A percentile compares a stretch with the other conserved stretches of the same genome.
Conservation (phyloP, 139 green algal species). For the Eudorina sp. region DNA sequence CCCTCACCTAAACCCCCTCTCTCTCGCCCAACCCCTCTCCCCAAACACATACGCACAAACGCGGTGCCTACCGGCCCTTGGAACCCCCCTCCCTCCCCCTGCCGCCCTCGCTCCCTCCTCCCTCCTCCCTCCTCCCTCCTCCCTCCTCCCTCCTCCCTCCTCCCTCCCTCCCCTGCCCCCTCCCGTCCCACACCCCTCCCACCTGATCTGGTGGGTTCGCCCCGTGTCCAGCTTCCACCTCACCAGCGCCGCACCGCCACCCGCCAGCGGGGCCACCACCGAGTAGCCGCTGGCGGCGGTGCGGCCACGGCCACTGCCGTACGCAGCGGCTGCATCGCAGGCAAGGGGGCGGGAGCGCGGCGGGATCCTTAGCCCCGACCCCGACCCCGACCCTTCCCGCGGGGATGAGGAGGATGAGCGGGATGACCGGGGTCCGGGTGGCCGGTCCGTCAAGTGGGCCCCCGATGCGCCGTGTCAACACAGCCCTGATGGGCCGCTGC, state of each 20-base stretch:
- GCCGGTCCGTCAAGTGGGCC: no score
- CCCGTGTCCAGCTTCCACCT: conserved; percentile 95
- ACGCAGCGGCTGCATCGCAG: conserved; percentile 55
- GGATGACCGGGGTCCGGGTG: no score
- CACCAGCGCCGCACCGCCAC: conserved; percentile 83
- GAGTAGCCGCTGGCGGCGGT: conserved; percentile 83
- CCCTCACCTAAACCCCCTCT: no score
- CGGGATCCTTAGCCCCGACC: no score
- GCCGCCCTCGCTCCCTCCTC: neutral
- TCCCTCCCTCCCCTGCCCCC: neutral
- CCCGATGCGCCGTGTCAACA: no score
- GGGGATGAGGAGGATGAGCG: no score
- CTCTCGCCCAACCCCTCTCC: no score
- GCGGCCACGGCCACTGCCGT: conserved; percentile 69
- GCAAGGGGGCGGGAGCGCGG: no score
- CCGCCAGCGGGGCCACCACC: conserved; percentile 77
- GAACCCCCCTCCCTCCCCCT: neutral
- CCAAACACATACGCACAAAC: no score
- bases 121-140: neutral
- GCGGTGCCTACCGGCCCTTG: no score
- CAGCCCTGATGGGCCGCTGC: no score
- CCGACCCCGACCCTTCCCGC: no score
- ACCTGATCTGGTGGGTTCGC: conserved; percentile 96
- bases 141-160: neutral
- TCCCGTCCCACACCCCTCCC: neutral